Percentiles rank a stretch among this genome's conserved stretches.
These are phyloP conservation scores for Calonectria hawksworthii DNA, from an alignment of 2,329 filamentous ascomycete genomes.

Conservation along the genomic window DNA sequence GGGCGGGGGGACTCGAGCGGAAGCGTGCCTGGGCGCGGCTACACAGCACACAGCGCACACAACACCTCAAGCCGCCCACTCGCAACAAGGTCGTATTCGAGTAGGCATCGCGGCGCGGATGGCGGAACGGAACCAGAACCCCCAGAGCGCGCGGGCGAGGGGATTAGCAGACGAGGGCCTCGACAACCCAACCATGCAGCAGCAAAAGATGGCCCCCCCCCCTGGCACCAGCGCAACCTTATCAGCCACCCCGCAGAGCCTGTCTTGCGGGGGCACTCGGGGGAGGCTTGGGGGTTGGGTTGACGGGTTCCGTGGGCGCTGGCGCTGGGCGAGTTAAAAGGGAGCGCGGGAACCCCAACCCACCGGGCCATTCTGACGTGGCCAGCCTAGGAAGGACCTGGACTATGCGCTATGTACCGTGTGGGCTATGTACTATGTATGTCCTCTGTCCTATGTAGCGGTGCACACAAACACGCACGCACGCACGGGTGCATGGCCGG, in stretches of 20 bases:
- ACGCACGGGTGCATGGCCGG: not conserved
- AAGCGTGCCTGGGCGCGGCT: not conserved
- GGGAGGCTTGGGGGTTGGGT: slow-evolving; percentile 5
- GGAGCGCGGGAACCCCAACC: slow-evolving; percentile 23
- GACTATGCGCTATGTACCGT: not conserved
- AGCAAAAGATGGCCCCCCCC: slow-evolving; percentile 25
- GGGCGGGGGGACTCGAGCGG: not conserved
- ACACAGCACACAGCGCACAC: not conserved
- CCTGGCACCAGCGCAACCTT: slow-evolving; percentile 36
- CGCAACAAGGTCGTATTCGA: slow-evolving; percentile 13
- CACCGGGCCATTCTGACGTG: slow-evolving; percentile 29
- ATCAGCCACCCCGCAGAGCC: slow-evolving; percentile 44
- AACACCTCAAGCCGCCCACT: not conserved
- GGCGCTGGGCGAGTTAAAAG: slow-evolving; percentile 3
- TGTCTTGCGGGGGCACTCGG: slow-evolving; percentile 21
- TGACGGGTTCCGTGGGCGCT: not conserved
- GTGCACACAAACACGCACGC: not conserved
- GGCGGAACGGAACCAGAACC: not conserved
- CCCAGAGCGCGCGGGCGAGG: not conserved
- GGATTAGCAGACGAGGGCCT: not conserved
- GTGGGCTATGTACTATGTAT: not conserved
- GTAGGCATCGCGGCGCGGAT: not conserved
- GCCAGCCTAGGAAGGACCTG: slow-evolving; percentile 6
- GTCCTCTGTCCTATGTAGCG: not conserved
- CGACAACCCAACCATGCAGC: not conserved